Conservation (phyloP, 306 rosid genomes). For the Fragaria ananassa region DNA sequence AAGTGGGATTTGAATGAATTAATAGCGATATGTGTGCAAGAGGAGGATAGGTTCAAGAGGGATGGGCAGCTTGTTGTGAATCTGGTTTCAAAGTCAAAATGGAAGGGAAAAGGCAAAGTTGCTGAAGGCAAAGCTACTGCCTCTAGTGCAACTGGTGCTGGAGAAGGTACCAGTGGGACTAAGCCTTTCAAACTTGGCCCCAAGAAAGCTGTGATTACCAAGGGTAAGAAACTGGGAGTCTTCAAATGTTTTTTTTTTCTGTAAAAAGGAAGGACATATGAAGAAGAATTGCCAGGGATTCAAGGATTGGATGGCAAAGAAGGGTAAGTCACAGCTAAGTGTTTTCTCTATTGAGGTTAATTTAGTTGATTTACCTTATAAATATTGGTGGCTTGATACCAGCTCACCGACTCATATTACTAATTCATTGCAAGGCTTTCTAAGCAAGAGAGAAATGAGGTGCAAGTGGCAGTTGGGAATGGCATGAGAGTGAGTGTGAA, state of each 20-base stretch:
- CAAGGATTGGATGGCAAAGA: neutral
- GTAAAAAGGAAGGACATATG: neutral
- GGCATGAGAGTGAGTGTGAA: neutral
- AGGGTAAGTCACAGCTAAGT: neutral
- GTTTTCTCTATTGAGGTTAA: neutral
- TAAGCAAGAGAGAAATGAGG: neutral
- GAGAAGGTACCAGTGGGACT: neutral
- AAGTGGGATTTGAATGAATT: neutral
- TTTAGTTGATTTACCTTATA: neutral
- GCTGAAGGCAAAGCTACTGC: neutral
- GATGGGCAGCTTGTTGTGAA: neutral
- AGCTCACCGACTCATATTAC: neutral
- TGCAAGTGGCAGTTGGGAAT: neutral
- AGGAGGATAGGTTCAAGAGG: neutral
- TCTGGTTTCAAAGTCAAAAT: neutral
- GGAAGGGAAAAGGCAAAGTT: neutral
- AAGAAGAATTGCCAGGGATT: neutral
- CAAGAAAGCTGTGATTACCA: neutral
- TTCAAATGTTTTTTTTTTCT: no score
- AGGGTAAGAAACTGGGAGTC: neutral
- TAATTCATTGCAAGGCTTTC: neutral
- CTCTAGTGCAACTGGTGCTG: neutral
- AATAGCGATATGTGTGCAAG: neutral
- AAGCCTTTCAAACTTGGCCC: neutral
- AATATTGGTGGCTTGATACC: constrained; percentile 4